Evolutionary conservation across 345 rosid genomes (phyloP), one percentile per base, ranked within the genome.

Genomic region (Erucastrum elatum): DNA sequence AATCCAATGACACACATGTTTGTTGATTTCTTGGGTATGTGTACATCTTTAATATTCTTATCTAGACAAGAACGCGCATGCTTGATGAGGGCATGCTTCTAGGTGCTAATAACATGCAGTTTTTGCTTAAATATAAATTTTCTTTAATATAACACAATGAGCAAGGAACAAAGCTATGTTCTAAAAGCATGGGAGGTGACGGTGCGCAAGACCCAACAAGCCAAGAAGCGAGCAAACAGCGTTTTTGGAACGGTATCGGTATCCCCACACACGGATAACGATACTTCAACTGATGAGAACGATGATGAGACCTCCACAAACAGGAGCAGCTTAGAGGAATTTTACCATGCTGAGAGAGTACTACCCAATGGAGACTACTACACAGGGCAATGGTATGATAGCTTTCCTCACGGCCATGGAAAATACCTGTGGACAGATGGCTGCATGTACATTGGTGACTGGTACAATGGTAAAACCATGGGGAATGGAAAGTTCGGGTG

Each of bases 131-230:
- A 75, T 67, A 74, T 10, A 6, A 4, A 44, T 34, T 27, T 13
- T 7, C 71, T 51, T 75, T 33, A 37, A 35, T 33, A 55, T 15
- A 11, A 71, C 59, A 85, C 2, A 58, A 91, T 91, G 96, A 89
- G 86, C 85, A 89, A 89, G 81, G 96, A 91, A 55, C 88, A 85
- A 15, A 84, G 92, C 67, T 85, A 89, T 33, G 89, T 89, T 65
- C 82, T 87, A 9, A 87, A 84, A 84, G 98, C 98, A 65, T 94
- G 97, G 98, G 98, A 94, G 85, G 95, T 91, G 49, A 94, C 98
- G 8, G 25, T 90, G 55, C 90, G 96, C 34, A 92, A 90, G 85
- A 94, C 98, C 2, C 97, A 94, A 46, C 96, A 94, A 0, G 98
- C 97, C 0, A 92, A 88, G 82, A 92, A 89, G 77, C 90, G 95